Evolutionary conservation across 495 filamentous ascomycete genomes (phyloP), one percentile per base, ranked within the genome.

Genomic region (Aspergillus egyptiacus): DNA sequence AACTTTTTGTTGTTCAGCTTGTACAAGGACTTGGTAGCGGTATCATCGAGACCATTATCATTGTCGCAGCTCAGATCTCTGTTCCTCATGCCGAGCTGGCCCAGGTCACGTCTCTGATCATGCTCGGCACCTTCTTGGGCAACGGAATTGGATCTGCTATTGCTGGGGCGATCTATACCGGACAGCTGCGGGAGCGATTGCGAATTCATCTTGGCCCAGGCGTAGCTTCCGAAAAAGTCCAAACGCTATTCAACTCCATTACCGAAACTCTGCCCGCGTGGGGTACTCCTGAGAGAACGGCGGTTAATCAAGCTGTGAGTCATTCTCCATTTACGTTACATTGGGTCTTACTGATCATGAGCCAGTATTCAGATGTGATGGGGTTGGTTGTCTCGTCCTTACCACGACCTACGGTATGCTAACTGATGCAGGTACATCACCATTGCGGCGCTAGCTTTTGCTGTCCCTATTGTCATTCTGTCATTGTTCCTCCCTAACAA

Each of bases 81-180:
- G 68, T 77, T 5, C 61, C 71, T 2, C 72, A 75, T 51, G 59
- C 62, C 0, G 63, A 75, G 47, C 56, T 75, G 52, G 67, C 73
- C 0, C 73, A 75, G 50, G 68, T 74, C 22, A 75, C 71, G 4
- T 70, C 72, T 5, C 45, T 75, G 40, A 54, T 73, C 6, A 55
- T 74, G 46, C 67, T 69, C 24, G 66, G 63, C 11, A 59, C 66
- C 15, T 73, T 71, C 45, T 48, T 77, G 7, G 73, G 72, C 2
- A 58, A 63, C n/a, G 70, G 68, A 24, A 63, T 75, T n/a, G 73
- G 73, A 6, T 60, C 66, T n/a, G 65, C 65, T 11, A 69, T 77
- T 41, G 70, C 73, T 2, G 72, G 73, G 10, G 73, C 63, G 2
- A 74, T 77, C 15, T 74, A 77, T 52, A 73, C 71, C 1, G 64